Evolutionary conservation across 768 basidiomycete genomes (phyloP), one percentile per base, ranked within the genome.

Genomic region (Rhizopogon sp.): DNA sequence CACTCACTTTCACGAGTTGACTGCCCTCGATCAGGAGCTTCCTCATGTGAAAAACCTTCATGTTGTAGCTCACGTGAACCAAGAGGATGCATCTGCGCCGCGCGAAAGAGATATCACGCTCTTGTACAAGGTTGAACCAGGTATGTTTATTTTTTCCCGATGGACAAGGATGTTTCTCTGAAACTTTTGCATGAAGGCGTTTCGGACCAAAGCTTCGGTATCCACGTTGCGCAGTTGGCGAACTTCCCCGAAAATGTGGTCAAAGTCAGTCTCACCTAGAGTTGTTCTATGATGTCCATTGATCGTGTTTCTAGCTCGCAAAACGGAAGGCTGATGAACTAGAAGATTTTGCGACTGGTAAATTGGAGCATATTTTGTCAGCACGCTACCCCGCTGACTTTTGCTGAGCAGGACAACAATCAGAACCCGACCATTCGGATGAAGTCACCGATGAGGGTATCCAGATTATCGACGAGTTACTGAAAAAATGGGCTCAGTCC

Each of bases 1-100:
- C 0, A 97, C 97, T 0, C 96, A 98, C 68, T 99, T 98, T 72
- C 96, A 98, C 70, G 97, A 99, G 67, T 78, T 99, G 37, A 98
- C 97, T 0, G 85, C 89, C 0, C 79, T 99, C 20, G 88, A 94
- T 59, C 88, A 96, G 70, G 82, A 94, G 66, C 76, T 94, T 20
- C 58, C 79, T 0, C 88, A 94, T 58, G 93, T 99, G 52, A 91
- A 91, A 70, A 99, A 98, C 68, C 70, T 98, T 33, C 95, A 98
- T 65, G 96, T 98, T 50, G 90, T 94, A 13, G 96, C 97, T 5
- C 91, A 97, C 62, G 93, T 98, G 14, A 77, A 81, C 16, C 71
- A 78, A 43, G 73, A 76, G 5, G 72, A 76, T 4, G 67, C 67
- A 1, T 69, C 68, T 11, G 58, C 57, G 14, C 71, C 64, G 25